Conservation (phyloP, 2,329 filamentous ascomycete species). For the Monilinia fructigena region DNA sequence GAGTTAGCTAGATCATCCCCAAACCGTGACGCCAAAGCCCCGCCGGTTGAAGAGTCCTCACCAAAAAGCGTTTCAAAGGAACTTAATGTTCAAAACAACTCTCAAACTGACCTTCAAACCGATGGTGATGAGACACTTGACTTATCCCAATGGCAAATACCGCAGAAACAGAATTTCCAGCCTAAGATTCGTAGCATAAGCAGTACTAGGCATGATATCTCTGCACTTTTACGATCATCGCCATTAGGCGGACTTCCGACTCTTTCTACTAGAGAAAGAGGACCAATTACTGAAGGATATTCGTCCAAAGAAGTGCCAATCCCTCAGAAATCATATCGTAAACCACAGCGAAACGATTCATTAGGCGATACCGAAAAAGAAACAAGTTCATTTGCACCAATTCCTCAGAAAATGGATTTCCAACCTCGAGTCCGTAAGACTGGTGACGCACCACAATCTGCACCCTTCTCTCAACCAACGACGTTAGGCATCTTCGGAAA, state of each 20-base stretch:
- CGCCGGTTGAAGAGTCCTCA: conserved; percentile 12
- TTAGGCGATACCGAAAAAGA: conserved; percentile 2
- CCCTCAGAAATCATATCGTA: background rate
- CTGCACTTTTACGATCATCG: conserved; percentile 35
- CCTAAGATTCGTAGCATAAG: conserved; percentile 31
- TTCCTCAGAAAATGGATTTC: conserved; percentile 38
- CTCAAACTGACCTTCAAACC: background rate
- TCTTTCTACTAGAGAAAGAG: conserved; percentile 20
- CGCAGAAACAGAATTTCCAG: conserved; percentile 39
- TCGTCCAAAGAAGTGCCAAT: background rate
- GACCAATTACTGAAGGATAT: background rate
- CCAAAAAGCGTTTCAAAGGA: conserved; percentile 1
- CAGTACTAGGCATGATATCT: conserved; percentile 32
- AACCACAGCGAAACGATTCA: background rate
- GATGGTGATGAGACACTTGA: conserved; percentile 28
- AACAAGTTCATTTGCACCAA: conserved; percentile 29
- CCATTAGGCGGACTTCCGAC: conserved; percentile 34
- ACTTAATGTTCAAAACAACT: background rate
- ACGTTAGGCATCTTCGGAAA: conserved; percentile 20
- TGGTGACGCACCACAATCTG: conserved; percentile 17
- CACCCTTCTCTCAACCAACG: conserved; percentile 26
- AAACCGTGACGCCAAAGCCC: conserved; percentile 19
- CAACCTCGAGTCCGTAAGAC: conserved; percentile 32
- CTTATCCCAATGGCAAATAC: conserved; percentile 35
- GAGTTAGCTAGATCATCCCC: conserved; percentile 33